These are phyloP conservation scores for Zygotorulaspora mrakii DNA, from an alignment of 1,139 yeast species.

Conservation along the genomic window DNA sequence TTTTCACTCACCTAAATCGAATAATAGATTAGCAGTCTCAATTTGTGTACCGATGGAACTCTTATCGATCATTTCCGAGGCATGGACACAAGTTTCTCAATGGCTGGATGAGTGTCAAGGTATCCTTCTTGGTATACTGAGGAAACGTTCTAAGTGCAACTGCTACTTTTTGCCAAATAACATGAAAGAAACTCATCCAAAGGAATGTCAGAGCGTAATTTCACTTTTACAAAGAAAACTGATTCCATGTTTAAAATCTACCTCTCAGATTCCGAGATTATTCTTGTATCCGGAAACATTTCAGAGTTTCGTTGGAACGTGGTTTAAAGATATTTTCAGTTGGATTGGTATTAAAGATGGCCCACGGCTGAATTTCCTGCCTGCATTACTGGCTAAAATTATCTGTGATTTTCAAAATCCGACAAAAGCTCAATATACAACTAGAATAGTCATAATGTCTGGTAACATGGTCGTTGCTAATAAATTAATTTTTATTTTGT, in stretches of 20 bases:
- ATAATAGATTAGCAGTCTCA: constrained; percentile 29
- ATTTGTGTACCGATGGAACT: constrained; percentile 32
- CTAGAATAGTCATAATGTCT: constrained; percentile 55
- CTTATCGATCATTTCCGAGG: constrained; percentile 29
- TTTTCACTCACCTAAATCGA: constrained; percentile 20
- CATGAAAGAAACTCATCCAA: constrained; percentile 17
- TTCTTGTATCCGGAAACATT: constrained; percentile 35
- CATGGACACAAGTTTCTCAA: constrained; percentile 27
- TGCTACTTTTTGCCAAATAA: constrained; percentile 20
- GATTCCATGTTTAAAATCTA: constrained; percentile 32
- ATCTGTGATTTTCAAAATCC: constrained; percentile 42
- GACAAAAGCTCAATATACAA: constrained; percentile 35
- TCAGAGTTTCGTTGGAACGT: constrained; percentile 38
- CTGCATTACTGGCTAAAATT: constrained; percentile 45
- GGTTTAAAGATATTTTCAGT: constrained; percentile 56
- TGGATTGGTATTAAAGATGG: constrained; percentile 65
- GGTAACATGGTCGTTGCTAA: constrained; percentile 61
- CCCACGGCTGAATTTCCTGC: constrained; percentile 40
- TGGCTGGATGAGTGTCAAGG: constrained; percentile 32
- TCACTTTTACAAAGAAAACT: constrained; percentile 30
- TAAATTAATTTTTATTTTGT: constrained; percentile 51
- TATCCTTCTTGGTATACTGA: constrained; percentile 16
- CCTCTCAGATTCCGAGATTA: constrained; percentile 37
- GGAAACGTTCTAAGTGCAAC: constrained; percentile 6
- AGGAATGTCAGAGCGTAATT: constrained; percentile 25